phyloP scores from a whole-genome alignment of 805 yeast species.

The Kockiozyma suomiensis region DNA sequence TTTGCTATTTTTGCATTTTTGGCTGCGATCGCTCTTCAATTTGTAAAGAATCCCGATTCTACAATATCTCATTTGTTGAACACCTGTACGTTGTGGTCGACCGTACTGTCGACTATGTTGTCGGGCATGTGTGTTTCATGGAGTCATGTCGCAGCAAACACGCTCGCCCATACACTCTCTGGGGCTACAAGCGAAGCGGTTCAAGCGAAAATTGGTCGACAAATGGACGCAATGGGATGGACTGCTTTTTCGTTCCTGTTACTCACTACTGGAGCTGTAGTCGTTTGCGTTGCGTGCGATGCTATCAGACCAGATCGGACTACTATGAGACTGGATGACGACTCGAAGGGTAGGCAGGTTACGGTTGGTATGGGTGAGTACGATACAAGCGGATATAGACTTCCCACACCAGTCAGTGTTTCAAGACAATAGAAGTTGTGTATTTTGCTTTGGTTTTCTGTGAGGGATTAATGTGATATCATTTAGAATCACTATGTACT shows the following conservation, averaged over 20 bases:
- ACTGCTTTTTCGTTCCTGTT: constrained; percentile 25
- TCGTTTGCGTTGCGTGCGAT: constrained; percentile 15
- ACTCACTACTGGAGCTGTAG: constrained; percentile 4
- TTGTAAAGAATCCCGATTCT: constrained; percentile 8
- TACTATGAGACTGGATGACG: neutral
- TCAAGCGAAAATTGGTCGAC: constrained; percentile 19
- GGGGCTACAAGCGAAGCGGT: constrained; percentile 15
- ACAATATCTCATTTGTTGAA: constrained; percentile 4
- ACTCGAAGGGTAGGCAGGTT: neutral
- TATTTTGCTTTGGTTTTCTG: neutral
- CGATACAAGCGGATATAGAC: constrained; percentile 3
- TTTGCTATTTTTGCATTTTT: constrained; percentile 39
- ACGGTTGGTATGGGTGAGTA: constrained; percentile 11
- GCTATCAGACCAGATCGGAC: neutral
- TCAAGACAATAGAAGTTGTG: neutral
- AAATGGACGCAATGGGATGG: constrained; percentile 33
- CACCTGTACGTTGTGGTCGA: constrained; percentile 19
- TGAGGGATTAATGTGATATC: too few relatives aligned
- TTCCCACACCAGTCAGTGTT: constrained; percentile 9
- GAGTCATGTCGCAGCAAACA: constrained; percentile 27
- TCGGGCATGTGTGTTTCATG: constrained; percentile 26
- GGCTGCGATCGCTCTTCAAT: neutral
- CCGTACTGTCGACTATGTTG: constrained; percentile 17
- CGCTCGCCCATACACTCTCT: constrained; percentile 11
- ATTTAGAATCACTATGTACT: too few relatives aligned